A percentile compares a stretch with the other conserved stretches of the same genome.
Evolutionary conservation across 192 early-diverging fungal genomes (phyloP).

Genomic region (Entomortierella parvispora): DNA sequence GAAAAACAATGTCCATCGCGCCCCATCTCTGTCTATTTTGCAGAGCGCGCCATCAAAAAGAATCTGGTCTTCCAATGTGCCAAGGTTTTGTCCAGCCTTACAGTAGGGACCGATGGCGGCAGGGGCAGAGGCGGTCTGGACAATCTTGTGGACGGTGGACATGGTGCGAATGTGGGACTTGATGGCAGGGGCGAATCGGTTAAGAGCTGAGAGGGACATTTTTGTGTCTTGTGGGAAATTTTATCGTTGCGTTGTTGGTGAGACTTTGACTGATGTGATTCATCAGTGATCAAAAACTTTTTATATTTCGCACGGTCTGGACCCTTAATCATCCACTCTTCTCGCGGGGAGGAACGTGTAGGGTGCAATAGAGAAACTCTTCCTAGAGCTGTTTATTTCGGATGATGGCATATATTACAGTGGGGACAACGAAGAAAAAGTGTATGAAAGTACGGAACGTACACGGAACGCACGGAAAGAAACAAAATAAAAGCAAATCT

Average conservation of each 20-base stretch:
- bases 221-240: too few species aligned
- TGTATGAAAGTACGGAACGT: background rate
- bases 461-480: background rate
- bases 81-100: conserved; percentile 17
- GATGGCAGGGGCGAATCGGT: conserved; percentile 54
- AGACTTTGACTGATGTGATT: conserved; percentile 10
- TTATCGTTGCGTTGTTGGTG: too few species aligned
- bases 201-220: conserved; percentile 40
- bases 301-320: background rate
- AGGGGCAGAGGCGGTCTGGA: conserved; percentile 71
- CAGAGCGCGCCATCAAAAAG: too few species aligned
- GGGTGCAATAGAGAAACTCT: too few species aligned
- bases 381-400: too few species aligned
- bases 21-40: too few species aligned
- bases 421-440: too few species aligned
- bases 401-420: too few species aligned
- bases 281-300: background rate
- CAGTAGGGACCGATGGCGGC: conserved; percentile 83
- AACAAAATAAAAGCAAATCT: background rate
- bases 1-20: too few species aligned
- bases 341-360: too few species aligned
- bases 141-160: conserved; percentile 47
- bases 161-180: conserved; percentile 29
- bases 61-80: too few species aligned
- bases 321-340: too few species aligned